Conservation (phyloP, 1,284 basidiomycete genomes). For the Abortiporus biennis region DNA sequence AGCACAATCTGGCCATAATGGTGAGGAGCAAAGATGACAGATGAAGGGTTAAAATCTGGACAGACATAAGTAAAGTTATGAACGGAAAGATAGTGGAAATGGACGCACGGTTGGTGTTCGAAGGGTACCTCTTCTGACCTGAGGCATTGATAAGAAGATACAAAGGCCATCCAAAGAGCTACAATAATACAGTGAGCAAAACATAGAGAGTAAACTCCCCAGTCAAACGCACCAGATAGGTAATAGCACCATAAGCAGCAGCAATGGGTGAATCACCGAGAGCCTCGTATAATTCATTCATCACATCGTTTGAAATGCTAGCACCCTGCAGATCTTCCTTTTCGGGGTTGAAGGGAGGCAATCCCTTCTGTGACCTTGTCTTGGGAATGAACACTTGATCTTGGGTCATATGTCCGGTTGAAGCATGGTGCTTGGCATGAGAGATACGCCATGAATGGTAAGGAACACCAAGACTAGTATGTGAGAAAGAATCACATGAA, state of each 20-base stretch:
- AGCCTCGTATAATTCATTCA: slow-evolving; percentile 80
- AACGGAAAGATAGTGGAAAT: slow-evolving; percentile 3
- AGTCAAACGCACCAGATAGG: slow-evolving; percentile 58
- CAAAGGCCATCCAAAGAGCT: slow-evolving; percentile 83
- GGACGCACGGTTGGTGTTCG: slow-evolving; percentile 67
- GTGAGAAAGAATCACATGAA: slow-evolving; percentile 12
- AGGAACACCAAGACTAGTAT: slow-evolving; percentile 80
- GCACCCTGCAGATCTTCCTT: slow-evolving; percentile 67
- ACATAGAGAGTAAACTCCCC: not conserved
- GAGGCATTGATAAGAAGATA: slow-evolving; percentile 87
- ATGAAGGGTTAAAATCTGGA: slow-evolving; percentile 76
- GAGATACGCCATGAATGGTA: slow-evolving; percentile 98
- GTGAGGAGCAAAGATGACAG: slow-evolving; percentile 83
- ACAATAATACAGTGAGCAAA: slow-evolving; percentile 2
- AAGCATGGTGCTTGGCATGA: slow-evolving; percentile 95
- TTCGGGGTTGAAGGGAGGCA: slow-evolving; percentile 60
- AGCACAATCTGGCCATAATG: slow-evolving; percentile 78
- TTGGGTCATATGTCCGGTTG: slow-evolving; percentile 90
- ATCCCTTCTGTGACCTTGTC: slow-evolving; percentile 71
- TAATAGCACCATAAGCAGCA: slow-evolving; percentile 57
- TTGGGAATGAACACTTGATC: slow-evolving; percentile 97
- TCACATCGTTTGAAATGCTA: slow-evolving; percentile 67
- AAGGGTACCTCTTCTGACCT: slow-evolving; percentile 84
- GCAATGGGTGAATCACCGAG: slow-evolving; percentile 91
- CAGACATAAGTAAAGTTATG: not conserved